Evolutionary conservation across 1,284 basidiomycete species (phyloP).

Genomic region (Ceratobasidium sp.): DNA sequence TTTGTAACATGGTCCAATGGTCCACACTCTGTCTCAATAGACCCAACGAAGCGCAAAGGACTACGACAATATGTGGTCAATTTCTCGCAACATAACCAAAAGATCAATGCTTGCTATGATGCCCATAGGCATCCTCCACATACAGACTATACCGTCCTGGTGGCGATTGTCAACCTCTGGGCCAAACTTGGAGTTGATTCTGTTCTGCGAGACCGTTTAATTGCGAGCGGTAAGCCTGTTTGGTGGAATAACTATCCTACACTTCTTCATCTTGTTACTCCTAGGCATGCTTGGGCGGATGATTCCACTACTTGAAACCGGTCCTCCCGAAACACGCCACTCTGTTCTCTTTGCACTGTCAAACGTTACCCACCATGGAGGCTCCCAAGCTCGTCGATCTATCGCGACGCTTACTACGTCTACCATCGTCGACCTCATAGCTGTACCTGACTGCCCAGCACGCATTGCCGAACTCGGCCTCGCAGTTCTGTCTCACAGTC

Average conservation of each 20-base stretch:
- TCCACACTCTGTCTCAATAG: background rate
- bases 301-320: slow-evolving; percentile 18
- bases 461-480: slow-evolving; percentile 25
- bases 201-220: slow-evolving; percentile 18
- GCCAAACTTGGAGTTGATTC: slow-evolving; percentile 25
- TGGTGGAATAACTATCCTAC: background rate
- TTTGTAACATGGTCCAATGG: background rate
- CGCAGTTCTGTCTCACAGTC: slow-evolving; percentile 12
- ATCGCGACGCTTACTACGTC: slow-evolving; percentile 20
- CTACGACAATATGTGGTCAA: slow-evolving; percentile 27
- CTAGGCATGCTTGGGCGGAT: slow-evolving; percentile 29
- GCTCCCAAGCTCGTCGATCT: slow-evolving; percentile 9
- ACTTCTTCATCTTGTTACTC: background rate
- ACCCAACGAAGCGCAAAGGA: slow-evolving; percentile 35
- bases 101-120: slow-evolving; percentile 34
- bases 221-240: slow-evolving; percentile 17
- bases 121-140: slow-evolving; percentile 19
- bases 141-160: slow-evolving; percentile 22
- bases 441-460: slow-evolving; percentile 9
- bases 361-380: slow-evolving; percentile 32
- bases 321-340: slow-evolving; percentile 13
- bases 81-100: slow-evolving; percentile 11
- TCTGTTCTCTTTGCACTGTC: slow-evolving; percentile 33
- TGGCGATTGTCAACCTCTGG: slow-evolving; percentile 32
- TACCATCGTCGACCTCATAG: slow-evolving; percentile 24